These are phyloP conservation scores for Mycena pura DNA, from an alignment of 768 basidiomycete genomes.

Conservation along the genomic window DNA sequence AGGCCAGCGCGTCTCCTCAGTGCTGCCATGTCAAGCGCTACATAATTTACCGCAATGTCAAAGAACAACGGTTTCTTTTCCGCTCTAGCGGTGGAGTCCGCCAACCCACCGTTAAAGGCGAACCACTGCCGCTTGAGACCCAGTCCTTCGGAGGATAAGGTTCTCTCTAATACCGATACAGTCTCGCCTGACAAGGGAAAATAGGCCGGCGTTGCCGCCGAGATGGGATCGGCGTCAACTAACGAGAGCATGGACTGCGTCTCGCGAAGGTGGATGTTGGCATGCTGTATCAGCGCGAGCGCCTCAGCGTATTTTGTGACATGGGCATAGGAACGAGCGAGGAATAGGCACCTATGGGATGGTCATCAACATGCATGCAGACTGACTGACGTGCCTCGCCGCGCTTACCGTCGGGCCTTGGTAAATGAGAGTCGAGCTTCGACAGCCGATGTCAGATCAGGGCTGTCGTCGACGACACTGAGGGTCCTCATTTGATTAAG, in stretches of 20 bases:
- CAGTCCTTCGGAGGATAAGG: conserved; percentile 52
- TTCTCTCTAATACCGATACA: conserved; percentile 59
- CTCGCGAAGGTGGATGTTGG: conserved; percentile 77
- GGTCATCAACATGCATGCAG: neutral
- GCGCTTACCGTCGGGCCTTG: conserved; percentile 70
- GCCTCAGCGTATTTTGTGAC: conserved; percentile 77
- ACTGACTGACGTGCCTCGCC: conserved; percentile 2
- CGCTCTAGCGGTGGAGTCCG: conserved; percentile 49
- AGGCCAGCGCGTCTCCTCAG: conserved; percentile 77
- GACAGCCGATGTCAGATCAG: conserved; percentile 78
- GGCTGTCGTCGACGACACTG: conserved; percentile 87
- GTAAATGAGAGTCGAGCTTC: conserved; percentile 79
- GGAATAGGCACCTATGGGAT: conserved; percentile 66
- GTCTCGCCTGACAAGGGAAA: conserved; percentile 57
- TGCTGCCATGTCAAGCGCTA: conserved; percentile 83
- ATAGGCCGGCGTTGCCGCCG: conserved; percentile 50
- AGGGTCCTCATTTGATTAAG: conserved; percentile 84
- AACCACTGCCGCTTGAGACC: conserved; percentile 81
- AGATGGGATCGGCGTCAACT: conserved; percentile 54
- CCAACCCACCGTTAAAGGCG: conserved; percentile 72
- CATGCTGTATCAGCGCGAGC: conserved; percentile 73
- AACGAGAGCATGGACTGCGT: conserved; percentile 59
- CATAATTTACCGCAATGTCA: conserved; percentile 93
- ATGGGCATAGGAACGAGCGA: conserved; percentile 76
- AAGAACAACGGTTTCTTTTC: conserved; percentile 91